Base-by-base conservation (phyloP, 108 stramenopile species). In the Mediolabrus comicus region DNA sequence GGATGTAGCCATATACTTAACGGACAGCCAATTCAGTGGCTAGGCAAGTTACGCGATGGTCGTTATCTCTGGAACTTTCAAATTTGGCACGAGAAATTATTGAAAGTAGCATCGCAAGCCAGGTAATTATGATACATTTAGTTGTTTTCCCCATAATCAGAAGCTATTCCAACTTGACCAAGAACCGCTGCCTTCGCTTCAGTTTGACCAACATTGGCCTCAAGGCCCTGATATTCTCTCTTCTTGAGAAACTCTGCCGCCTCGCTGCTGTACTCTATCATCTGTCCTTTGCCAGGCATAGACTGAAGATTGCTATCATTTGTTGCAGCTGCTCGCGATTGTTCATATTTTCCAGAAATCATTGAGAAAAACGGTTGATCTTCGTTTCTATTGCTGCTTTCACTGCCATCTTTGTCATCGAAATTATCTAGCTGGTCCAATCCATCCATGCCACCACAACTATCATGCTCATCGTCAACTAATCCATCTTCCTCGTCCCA, bases 341-440 rank as follows among this genome's bases (percentile, higher is more conserved):
- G 62, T 29, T 83, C 87, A 55, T 90, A 92, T 32, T 73, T 82
- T 33, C 95, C 95, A 19, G 87, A 86, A 8, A 90, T 84, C 25
- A 87, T 76, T 32, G 90, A 91, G 67, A 90, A 95, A 73, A 90
- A 90, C 8, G 95, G 95, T n/a, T 84, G 86, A 69, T 94, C 92
- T 5, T 70, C 69, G 43, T 81, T 74, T n/a, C 31, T 31, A 49
- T 49, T 46, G 33, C 51, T 69, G 16, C 71, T 81, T 7, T 67
- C 67, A 30, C 56, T 53, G n/a, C 46, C 34, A 1, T 69, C 56
- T n/a, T n/a, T n/a, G 19, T 1, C 5, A 31, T 52, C 74, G 64
- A 16, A 49, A 51, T 64, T 61, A 43, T 14, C 24, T 60, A 13
- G 19, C 32, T 31, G 25, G 2, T 30, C 17, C 19, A 6, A 49